Conservation (phyloP, 768 basidiomycete species). For the Coprinopsis marcescibilis region DNA sequence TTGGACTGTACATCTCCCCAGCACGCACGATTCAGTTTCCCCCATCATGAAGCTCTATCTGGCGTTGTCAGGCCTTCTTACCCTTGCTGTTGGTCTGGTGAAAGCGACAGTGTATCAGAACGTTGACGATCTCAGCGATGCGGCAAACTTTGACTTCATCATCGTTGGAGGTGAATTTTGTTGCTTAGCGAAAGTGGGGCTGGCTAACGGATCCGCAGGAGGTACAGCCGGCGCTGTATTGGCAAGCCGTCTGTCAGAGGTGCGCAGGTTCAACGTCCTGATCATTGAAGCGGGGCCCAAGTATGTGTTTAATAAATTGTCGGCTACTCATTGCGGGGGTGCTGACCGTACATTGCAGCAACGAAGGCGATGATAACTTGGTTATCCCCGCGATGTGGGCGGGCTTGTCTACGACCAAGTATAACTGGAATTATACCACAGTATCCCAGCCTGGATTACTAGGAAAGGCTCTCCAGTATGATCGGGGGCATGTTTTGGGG, state of each 20-base stretch:
- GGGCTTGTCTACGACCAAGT: constrained; percentile 13
- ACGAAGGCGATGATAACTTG: constrained; percentile 12
- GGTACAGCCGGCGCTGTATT: constrained; percentile 42
- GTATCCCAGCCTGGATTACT: constrained; percentile 19
- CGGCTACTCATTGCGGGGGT: background rate
- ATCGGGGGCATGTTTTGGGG: constrained; percentile 24
- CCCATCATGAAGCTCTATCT: too few relatives aligned
- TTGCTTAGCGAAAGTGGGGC: background rate
- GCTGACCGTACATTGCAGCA: constrained; percentile 7
- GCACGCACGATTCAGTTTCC: too few relatives aligned
- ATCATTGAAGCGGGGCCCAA: constrained; percentile 24
- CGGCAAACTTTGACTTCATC: constrained; percentile 14
- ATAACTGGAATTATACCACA: constrained; percentile 26
- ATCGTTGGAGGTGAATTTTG: constrained; percentile 11
- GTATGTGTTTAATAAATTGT: constrained; percentile 16
- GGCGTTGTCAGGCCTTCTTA: too few relatives aligned
- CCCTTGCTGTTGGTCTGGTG: too few relatives aligned
- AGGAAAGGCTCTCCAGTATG: constrained; percentile 16
- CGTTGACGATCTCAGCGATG: too few relatives aligned
- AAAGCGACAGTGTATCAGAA: too few relatives aligned
- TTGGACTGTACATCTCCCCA: too few relatives aligned
- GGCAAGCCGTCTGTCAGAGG: constrained; percentile 38
- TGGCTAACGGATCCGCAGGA: constrained; percentile 3
- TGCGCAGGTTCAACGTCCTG: constrained; percentile 25
- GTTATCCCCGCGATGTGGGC: constrained; percentile 13